Base-by-base conservation (phyloP, 2,329 filamentous ascomycete species). In the Pseudogymnoascus sp. region DNA sequence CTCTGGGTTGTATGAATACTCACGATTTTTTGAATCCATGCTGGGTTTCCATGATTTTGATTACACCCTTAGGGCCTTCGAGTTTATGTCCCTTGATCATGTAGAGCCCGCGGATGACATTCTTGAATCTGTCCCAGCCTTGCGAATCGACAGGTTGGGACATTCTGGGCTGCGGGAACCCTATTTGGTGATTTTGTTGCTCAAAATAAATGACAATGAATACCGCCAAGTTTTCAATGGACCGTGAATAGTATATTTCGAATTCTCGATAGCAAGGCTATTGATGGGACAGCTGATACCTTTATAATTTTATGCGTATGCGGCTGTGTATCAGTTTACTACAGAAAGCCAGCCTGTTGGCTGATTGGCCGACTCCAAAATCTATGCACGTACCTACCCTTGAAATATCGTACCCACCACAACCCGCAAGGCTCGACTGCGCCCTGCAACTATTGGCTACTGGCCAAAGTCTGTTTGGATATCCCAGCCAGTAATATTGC, bases 21-120 rank as follows among this genome's bases (percentile, higher is more conserved):
- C 40, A 62, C 61, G 39, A 40, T 54, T 40, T 44, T 40, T 40
- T 54, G 17, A 62, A 62, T 54, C 35, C 33, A 41, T 62, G 29
- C 17, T 60, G 37, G 24, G 9, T 54, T 62, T 17, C 33, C 61
- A 62, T 62, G 15, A 60, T 50, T 33, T 62, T 31, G 21, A 60
- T 60, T 58, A 62, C 58, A 35, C 60, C 58, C 58, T 24, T 11
- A 9, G 60, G 58, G 1, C 61, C 60, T 29, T 44, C 40, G 11
- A 44, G 40, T 26, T 44, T 44, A 44, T 60, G 24, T 57, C 57
- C 31, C 41, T 62, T 58, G 33, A 24, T 59, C 58, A 57, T 39
- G 17, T 62, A 62, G 36, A 62, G 35, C 31, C 29, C 31, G n/a
- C 58, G 58, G 40, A 62, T 40, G 17, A 47, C 26, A 21, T 26